Base-by-base conservation (phyloP, 306 rosid species). In the Castanospermum australe region DNA sequence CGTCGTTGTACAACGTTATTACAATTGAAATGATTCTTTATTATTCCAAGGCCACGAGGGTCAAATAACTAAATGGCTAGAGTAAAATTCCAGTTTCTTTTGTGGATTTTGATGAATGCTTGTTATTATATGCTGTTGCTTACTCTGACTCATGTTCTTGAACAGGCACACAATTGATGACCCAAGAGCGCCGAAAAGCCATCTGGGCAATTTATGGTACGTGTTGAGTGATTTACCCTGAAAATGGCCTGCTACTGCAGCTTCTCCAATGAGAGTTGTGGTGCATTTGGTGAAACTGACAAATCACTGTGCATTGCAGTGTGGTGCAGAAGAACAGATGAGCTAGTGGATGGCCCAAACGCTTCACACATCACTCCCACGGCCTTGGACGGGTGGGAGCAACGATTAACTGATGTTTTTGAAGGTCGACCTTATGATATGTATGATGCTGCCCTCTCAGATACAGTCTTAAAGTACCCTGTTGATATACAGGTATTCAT, bases 261-360 rank as follows among this genome's bases (percentile, higher is more conserved):
- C 42, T 57, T 56, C 39, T 39, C 5, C 22, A 17, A 25, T 18
- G 8, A 54, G 28, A 7, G 6, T 35, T 66, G 12, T 72, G 75
- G 73, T 73, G 54, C 44, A 67, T 42, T n/a, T 61, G 32, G 6
- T 50, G 59, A 52, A 74, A 36, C 57, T 66, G 64, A 75, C 17
- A 50, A 42, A 2, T 62, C 11, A 10, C 33, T 82, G 48, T 79
- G 65, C 36, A 25, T 5, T 88, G 85, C 76, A 95, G 99, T 95
- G 67, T 95, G 99, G 99, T 95, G 99, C 79, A 86, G 99, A 81
- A 95, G 99, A 71, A 95, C 99, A 0, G 98, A 95, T 51, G 99
- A 95, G 55, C 88, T 95, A 13, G 99, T 95, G 67, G 99, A 95
- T 78, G 98, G 99, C 3, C 99, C 99, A 21, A 95, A 95, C 36